Evolutionary conservation across 257 asterid species (phyloP), one percentile per base, ranked within the genome.

Genomic region (Petunia axillaris): DNA sequence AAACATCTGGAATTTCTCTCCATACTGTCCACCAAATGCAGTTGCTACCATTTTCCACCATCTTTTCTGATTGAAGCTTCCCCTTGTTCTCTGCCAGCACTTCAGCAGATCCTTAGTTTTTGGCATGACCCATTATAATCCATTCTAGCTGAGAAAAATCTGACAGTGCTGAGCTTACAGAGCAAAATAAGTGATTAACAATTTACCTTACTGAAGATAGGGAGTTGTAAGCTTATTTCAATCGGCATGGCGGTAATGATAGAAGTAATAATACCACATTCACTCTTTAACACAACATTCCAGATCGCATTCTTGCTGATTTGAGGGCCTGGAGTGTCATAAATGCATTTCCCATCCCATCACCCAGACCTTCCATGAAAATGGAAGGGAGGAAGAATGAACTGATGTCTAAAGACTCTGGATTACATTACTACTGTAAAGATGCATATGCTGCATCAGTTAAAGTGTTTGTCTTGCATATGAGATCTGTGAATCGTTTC

Each of bases 401-500:
- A 44, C 57, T 68, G 76, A 68, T 16, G n/a, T 68, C 57, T 43
- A 44, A n/a, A 68, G n/a, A 9, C 40, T 15, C 44, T 1, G 75
- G 75, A 44, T 44, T 16, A 8, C 2, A 68, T 68, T 8, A 37
- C 15, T 41, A 43, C 58, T 1, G 76, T 68, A 44, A 68, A 68
- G 40, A 14, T 44, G 76, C 40, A 68, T 44, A 36, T 68, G 16
- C 9, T 68, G 16, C 13, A 4, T 16, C 58, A 68, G 0, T 25
- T 43, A 44, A 70, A 15, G 41, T 46, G 76, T 46, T 13, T 68
- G 2, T 46, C 76, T 16, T 70, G 5, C 76, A 44, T 25, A 44
- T 70, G 76, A 25, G 76, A 46, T 70, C 43, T 78, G 35, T 76
- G 81, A 70, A 15, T 80, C 43, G 55, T 25, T 25, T 25, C 25